Percentiles rank a stretch among this genome's conserved stretches.
phyloP scores from a whole-genome alignment of 176 grass and related monocot species.

The Leersia perrieri region DNA sequence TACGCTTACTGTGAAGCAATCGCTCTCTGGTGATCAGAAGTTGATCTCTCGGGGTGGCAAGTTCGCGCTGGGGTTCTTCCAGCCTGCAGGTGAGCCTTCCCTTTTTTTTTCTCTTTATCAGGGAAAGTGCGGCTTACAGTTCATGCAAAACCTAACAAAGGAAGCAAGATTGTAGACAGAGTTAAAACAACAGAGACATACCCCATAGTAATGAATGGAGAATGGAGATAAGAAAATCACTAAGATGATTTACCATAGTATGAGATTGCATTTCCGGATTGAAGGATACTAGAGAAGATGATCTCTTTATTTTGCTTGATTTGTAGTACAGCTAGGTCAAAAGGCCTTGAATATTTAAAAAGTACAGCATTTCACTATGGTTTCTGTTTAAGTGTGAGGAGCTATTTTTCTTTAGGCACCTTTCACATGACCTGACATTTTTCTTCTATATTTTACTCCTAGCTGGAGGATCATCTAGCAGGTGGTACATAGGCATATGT shows the following conservation, averaged over 20 bases:
- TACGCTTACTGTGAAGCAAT: not conserved
- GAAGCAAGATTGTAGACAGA: too few relatives aligned
- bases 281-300: too few relatives aligned
- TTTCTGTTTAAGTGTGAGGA: not conserved
- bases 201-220: too few relatives aligned
- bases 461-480: conserved; percentile 14
- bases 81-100: conserved; percentile 12
- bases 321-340: not conserved
- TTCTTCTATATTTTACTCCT: not conserved
- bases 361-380: not conserved
- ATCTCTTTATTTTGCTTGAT: not conserved
- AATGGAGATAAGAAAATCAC: not conserved
- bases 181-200: too few relatives aligned
- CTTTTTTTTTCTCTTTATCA: not conserved
- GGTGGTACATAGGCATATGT: conserved; percentile 49
- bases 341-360: too few relatives aligned
- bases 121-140: too few relatives aligned
- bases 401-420: not conserved
- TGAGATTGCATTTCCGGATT: too few relatives aligned
- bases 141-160: not conserved
- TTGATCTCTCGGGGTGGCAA: conserved; percentile 24
- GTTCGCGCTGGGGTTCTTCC: conserved; percentile 30
- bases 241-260: not conserved
- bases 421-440: not conserved
- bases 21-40: conserved; percentile 23